A percentile compares a stretch with the other conserved stretches of the same genome.
Evolutionary conservation across 805 yeast species (phyloP).

Genomic region (Lipomyces kockii): DNA sequence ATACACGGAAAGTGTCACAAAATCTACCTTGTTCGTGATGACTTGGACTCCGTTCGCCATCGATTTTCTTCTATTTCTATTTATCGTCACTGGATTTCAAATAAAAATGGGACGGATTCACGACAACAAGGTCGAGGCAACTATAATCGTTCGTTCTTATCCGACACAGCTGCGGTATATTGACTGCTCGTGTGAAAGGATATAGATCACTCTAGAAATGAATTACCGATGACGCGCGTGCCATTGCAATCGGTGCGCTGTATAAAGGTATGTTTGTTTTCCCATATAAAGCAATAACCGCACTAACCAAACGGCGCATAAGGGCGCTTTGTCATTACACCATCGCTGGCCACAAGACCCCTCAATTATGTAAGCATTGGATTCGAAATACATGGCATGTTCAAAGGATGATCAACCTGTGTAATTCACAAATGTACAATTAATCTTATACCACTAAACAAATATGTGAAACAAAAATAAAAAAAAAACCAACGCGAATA

Average conservation of each 20-base stretch:
- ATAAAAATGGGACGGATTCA: too few species aligned
- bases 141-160: too few species aligned
- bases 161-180: not conserved
- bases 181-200: not conserved
- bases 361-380: too few species aligned
- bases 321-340: too few species aligned
- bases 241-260: too few species aligned
- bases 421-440: not conserved
- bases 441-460: not conserved
- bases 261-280: too few species aligned
- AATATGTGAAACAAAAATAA: not conserved
- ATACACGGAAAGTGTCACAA: slow-evolving; percentile 1
- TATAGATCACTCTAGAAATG: not conserved
- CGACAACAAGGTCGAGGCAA: too few species aligned
- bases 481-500: not conserved
- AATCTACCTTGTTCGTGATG: slow-evolving; percentile 3
- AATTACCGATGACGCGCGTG: too few species aligned
- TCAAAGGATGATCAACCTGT: not conserved
- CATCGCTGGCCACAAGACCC: too few species aligned
- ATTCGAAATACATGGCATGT: too few species aligned
- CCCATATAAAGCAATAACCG: too few species aligned
- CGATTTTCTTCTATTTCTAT: not conserved
- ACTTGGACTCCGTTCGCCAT: not conserved
- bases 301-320: too few species aligned
- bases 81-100: not conserved